Evolutionary conservation across 129 eudicot genomes (phyloP).

Genomic region (Pulicaria dysenterica): DNA sequence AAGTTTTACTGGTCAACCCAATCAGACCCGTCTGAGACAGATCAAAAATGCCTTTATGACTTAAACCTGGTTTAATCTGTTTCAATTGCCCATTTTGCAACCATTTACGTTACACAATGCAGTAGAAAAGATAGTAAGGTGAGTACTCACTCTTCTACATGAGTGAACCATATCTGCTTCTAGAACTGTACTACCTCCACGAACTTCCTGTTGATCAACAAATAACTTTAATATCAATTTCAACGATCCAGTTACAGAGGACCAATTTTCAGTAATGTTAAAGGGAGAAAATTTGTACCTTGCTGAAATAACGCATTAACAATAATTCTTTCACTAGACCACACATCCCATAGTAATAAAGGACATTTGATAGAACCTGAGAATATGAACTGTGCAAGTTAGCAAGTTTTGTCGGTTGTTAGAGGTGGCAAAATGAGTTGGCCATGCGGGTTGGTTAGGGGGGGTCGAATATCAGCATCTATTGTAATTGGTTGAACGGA

Average conservation of each 20-base stretch:
- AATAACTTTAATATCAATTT: background rate
- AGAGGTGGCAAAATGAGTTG: background rate
- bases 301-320: slow-evolving; percentile 92
- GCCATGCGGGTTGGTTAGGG: background rate
- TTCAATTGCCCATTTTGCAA: background rate
- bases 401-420: background rate
- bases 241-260: background rate
- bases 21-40: background rate
- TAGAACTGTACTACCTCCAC: slow-evolving; percentile 63
- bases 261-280: background rate
- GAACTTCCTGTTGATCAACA: slow-evolving; percentile 64
- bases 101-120: background rate
- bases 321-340: slow-evolving; percentile 75
- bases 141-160: slow-evolving; percentile 70
- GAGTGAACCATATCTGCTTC: slow-evolving; percentile 81
- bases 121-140: background rate
- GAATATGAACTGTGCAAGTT: background rate
- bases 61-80: background rate
- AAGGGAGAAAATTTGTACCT: slow-evolving; percentile 48
- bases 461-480: background rate
- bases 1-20: background rate
- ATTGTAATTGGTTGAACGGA: background rate
- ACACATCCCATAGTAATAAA: slow-evolving; percentile 86
- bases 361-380: slow-evolving; percentile 81
- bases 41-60: background rate